Evolutionary conservation across 345 rosid species (phyloP).

Genomic region (Kernera saxatilis): DNA sequence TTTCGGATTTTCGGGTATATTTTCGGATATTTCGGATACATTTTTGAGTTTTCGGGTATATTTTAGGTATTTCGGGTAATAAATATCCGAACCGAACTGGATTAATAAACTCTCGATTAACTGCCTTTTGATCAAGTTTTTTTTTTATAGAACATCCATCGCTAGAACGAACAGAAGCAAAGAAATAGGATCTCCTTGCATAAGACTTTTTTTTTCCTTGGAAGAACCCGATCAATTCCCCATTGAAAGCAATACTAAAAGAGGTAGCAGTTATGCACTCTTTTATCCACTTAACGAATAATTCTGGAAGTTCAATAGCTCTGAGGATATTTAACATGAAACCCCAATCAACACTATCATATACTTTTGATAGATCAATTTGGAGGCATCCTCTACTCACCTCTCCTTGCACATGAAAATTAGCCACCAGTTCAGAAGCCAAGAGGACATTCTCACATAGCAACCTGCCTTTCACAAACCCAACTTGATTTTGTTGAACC

Average conservation of each 20-base stretch:
- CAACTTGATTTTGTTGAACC: too few species aligned
- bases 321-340: neutral
- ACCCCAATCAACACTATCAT: neutral
- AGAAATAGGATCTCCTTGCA: neutral
- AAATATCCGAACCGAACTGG: too few species aligned
- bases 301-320: neutral
- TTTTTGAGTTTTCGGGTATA: too few species aligned
- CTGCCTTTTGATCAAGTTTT: too few species aligned
- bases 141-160: neutral
- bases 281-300: neutral
- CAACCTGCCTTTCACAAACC: too few species aligned
- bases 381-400: neutral
- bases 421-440: too few species aligned
- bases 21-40: too few species aligned
- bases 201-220: neutral
- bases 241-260: neutral
- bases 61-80: too few species aligned
- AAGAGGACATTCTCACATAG: too few species aligned
- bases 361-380: neutral
- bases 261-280: neutral
- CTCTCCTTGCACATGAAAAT: too few species aligned
- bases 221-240: neutral
- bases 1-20: too few species aligned
- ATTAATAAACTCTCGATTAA: too few species aligned
- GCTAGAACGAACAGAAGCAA: neutral